Base-by-base conservation (phyloP, 2,329 filamentous ascomycete genomes). In the Aspergillus sp. region DNA sequence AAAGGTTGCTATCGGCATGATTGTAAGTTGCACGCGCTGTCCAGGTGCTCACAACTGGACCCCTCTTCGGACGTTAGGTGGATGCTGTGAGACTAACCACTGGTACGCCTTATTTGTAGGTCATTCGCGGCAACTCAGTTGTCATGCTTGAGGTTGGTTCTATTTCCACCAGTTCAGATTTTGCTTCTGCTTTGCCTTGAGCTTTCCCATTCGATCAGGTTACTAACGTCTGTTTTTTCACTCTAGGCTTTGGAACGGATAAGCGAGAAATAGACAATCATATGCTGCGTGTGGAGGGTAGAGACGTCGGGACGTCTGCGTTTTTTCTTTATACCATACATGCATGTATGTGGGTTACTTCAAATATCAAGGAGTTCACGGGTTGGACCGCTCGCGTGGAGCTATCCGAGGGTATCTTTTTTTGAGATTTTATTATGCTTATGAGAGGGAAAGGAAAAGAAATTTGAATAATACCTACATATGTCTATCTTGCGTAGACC, bases 121-220 rank as follows among this genome's bases (percentile, higher is more conserved):
- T 97, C 64, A 97, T 99, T 70, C 90, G 96, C 67, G 95, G 95
- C 64, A 99, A 99, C 79, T 96, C 93, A 2, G 93, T 99, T 24
- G 93, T 99, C 56, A 97, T 99, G 93, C 85, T 99, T 56, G 96
- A 99, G 79, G 91, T 75, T 56, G 48, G 66, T 67, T 31, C 27
- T 31, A 31, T 31, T 3, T 31, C 27, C 27, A 31, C 27, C 9
- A 31, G 9, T 11, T 47, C 37, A 53, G 21, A 46, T 27, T 19
- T 5, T 24, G 21, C 44, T 47, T 23, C 17, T 17, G 8, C 9
- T 33, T 4, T 12, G 27, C 14, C 15, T 33, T 6, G 15, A 24
- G 23, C 23, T 24, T 7, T 31, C 27, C 7, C n/a, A 48, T 21
- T 47, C 23, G 8, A 14, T n/a, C n/a, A 46, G 11, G 19, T n/a